phyloP scores from a whole-genome alignment of 441 rosid species.

The Viola pubescens region DNA sequence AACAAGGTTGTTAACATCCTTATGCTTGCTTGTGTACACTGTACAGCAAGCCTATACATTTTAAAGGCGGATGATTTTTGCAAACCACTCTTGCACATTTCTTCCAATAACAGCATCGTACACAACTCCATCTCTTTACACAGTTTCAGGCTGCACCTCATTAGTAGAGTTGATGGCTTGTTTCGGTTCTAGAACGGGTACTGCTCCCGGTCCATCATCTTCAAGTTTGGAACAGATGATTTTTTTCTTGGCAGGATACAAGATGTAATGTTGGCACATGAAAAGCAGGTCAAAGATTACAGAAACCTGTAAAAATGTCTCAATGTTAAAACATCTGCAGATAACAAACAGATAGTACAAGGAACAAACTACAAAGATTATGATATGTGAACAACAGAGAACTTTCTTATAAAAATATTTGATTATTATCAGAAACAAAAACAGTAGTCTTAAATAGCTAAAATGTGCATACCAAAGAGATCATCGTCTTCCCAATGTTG shows the following conservation, averaged over 20 bases:
- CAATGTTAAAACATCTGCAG: background rate
- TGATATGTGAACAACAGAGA: background rate
- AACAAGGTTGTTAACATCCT: too few relatives aligned
- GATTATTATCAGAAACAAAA: background rate
- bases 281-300: constrained; percentile 69
- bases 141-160: too few relatives aligned
- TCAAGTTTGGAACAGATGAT: constrained; percentile 17
- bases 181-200: too few relatives aligned
- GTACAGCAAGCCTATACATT: too few relatives aligned
- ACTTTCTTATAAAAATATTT: background rate
- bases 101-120: too few relatives aligned
- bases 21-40: too few relatives aligned
- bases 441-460: constrained; percentile 1
- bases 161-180: too few relatives aligned
- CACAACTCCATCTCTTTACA: too few relatives aligned
- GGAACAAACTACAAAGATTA: background rate
- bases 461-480: constrained; percentile 58
- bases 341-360: background rate
- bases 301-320: constrained; percentile 44
- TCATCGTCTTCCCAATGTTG: constrained; percentile 75
- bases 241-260: constrained; percentile 36
- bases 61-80: too few relatives aligned
- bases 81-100: too few relatives aligned
- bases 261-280: constrained; percentile 36
- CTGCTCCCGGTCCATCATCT: constrained; percentile 26